A percentile compares a stretch with the other conserved stretches of the same genome.
phyloP scores from a whole-genome alignment of 2,329 filamentous ascomycete genomes.

The Apiospora arundinis region DNA sequence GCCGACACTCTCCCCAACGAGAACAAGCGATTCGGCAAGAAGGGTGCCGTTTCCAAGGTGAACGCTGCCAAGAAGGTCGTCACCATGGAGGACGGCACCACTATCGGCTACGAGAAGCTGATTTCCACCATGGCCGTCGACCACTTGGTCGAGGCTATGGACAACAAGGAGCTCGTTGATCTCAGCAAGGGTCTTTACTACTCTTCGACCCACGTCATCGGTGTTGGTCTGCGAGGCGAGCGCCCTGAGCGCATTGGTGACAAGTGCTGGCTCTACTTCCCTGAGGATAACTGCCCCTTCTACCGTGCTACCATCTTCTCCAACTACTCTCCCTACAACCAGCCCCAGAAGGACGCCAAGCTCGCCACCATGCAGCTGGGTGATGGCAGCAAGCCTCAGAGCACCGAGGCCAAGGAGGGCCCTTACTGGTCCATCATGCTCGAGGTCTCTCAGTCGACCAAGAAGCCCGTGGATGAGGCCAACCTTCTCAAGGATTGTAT shows the following conservation, averaged over 20 bases:
- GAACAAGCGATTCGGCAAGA: conserved; percentile 88
- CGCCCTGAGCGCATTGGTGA: conserved; percentile 96
- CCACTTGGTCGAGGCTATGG: conserved; percentile 84
- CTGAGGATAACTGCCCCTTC: conserved; percentile 97
- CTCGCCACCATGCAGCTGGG: conserved; percentile 86
- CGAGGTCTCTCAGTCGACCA: conserved; percentile 91
- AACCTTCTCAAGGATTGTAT: conserved; percentile 91
- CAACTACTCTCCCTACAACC: conserved; percentile 99
- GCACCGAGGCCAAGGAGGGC: conserved; percentile 77
- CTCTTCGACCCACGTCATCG: conserved; percentile 96
- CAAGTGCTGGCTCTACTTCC: conserved; percentile 99
- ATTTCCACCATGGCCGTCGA: conserved; percentile 97
- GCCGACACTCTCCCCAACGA: conserved; percentile 90
- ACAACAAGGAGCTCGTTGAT: conserved; percentile 80
- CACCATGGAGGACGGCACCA: conserved; percentile 82
- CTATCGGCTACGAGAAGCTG: conserved; percentile 88
- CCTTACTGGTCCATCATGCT: conserved; percentile 99
- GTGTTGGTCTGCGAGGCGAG: conserved; percentile 89
- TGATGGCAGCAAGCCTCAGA: conserved; percentile 81
- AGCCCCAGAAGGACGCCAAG: conserved; percentile 82
- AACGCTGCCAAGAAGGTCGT: conserved; percentile 86
- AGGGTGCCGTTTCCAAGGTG: conserved; percentile 84
- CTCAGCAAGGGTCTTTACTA: conserved; percentile 94
- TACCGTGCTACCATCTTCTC: conserved; percentile 99
- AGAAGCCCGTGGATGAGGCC: conserved; percentile 91